Percentiles rank a stretch among this genome's conserved stretches.
phyloP scores from a whole-genome alignment of 805 yeast species.

The Starmerella davenportii region DNA sequence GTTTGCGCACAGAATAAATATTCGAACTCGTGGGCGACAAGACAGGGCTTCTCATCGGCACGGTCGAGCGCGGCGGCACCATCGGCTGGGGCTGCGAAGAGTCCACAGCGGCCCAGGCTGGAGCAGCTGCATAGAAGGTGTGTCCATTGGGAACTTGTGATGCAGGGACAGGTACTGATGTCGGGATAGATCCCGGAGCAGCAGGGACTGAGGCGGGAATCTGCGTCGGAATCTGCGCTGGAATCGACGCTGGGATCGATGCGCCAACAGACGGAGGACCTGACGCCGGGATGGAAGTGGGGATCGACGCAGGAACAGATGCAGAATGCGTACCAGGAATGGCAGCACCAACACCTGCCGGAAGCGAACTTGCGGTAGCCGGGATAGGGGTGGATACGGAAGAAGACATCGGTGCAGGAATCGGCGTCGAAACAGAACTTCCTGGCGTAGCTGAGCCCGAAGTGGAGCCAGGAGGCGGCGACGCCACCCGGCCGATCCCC shows the following conservation, averaged over 20 bases:
- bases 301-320: too few species aligned
- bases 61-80: neutral
- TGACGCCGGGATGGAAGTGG: too few species aligned
- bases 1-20: constrained; percentile 1
- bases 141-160: neutral
- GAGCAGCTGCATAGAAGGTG: neutral
- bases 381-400: neutral
- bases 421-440: too few species aligned
- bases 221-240: too few species aligned
- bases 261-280: neutral
- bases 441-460: too few species aligned
- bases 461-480: too few species aligned
- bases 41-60: neutral
- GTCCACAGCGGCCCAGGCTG: too few species aligned
- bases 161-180: neutral
- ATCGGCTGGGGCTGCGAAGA: too few species aligned
- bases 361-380: neutral
- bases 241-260: neutral
- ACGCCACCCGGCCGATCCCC: too few species aligned
- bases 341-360: neutral
- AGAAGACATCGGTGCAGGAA: neutral
- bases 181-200: neutral
- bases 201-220: too few species aligned
- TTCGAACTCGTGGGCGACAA: neutral
- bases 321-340: neutral